Evolutionary conservation across 2,329 filamentous ascomycete genomes (phyloP), one percentile per base, ranked within the genome.

Genomic region (Geosmithia flava): DNA sequence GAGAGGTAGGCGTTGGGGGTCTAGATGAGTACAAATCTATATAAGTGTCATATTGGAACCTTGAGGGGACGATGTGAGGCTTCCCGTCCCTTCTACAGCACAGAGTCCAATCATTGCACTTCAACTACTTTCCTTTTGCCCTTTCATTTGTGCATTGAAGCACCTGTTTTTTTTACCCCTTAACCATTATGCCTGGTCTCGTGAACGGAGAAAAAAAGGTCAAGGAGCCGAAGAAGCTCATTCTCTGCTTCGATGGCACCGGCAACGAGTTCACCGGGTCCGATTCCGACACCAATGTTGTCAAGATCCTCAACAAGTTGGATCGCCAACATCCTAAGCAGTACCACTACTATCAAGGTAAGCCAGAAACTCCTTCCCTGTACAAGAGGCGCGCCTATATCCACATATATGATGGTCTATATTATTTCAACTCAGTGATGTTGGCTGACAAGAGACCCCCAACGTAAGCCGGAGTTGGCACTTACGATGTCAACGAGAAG

Each of bases 261-360:
- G 70, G 70, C 3, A 72, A 71, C 51, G 63, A 61, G 0, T 72
- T 71, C 52, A 69, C 57, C 10, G 68, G 69, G 7, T 66, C 67
- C 42, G 67, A 69, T 50, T 61, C 66, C 4, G 74, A 77, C 54
- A 75, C 72, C 16, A 77, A 77, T 48, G 70, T 77, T 2, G 68
- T 76, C 47, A 76, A 76, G 55, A 59, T 77, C 10, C 62, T 70
- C 40, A 61, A 60, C 46, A 69, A 68, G 58, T 53, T 76, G 20
- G 69, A 76, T 45, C 65, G 70, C 20, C 63, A 67, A 43, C 54
- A 65, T 29, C 62, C 67, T 3, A 51, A 61, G 19, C 71, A 74
- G 48, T 70, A 63, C 45, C 70, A 74, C 49, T 75, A 75, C 51
- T 75, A 75, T 46, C 72, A 75, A 47, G 67, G 68, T 69, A 30